These are phyloP conservation scores for Diplocarpon mali DNA, from an alignment of 2,329 filamentous ascomycete genomes.

Conservation along the genomic window DNA sequence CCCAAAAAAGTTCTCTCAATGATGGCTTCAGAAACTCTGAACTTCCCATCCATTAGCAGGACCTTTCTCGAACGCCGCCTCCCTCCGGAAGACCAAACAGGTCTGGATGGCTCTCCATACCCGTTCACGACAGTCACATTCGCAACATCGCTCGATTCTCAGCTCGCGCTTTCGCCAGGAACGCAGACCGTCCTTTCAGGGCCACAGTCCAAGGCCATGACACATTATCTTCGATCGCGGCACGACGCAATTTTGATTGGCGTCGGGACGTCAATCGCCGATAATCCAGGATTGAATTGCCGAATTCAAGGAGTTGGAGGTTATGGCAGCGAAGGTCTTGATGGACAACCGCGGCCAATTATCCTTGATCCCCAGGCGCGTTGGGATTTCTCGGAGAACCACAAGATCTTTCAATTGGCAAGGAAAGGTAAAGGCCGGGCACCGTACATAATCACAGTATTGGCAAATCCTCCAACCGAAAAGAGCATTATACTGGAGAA, in stretches of 20 bases:
- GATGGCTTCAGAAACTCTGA: conserved; percentile 2
- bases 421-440: conserved; percentile 9
- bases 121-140: conserved; percentile 46
- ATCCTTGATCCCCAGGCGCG: conserved; percentile 70
- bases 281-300: conserved; percentile 76
- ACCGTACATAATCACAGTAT: conserved; percentile 55
- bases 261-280: conserved; percentile 70
- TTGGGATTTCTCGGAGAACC: conserved; percentile 39
- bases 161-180: conserved; percentile 40
- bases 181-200: conserved; percentile 77
- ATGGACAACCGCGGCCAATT: conserved; percentile 66
- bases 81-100: neutral
- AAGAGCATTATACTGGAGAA: conserved; percentile 1
- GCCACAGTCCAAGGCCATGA: conserved; percentile 78
- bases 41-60: conserved; percentile 3
- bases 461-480: neutral
- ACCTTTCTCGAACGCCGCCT: conserved; percentile 3
- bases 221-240: conserved; percentile 72
- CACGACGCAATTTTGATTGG: conserved; percentile 83
- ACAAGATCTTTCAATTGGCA: conserved; percentile 13
- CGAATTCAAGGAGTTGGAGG: conserved; percentile 31
- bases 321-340: conserved; percentile 33
- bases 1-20: neutral
- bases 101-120: neutral
- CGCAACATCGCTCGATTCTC: conserved; percentile 79